Base-by-base conservation (phyloP, 345 rosid genomes). In the Anacardium occidentale region DNA sequence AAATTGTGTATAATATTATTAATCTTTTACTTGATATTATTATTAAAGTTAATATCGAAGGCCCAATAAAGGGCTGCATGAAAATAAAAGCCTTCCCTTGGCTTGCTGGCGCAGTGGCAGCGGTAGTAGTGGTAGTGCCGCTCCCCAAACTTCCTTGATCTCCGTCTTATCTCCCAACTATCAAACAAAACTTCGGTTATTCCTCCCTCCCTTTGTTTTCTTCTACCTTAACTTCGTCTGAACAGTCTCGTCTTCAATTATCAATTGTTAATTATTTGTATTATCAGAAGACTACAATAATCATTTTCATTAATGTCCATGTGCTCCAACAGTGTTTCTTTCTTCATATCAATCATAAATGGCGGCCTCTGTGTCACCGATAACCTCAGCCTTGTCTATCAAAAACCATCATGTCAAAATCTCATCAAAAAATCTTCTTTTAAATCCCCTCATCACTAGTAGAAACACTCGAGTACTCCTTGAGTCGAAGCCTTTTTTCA, bases 311-410 rank as follows among this genome's bases (percentile, higher is more conserved):
- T 37, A 6, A 37, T 37, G 42, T 37, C 7, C 42, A 37, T 34
- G 37, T 34, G 37, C 37, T 34, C 37, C 37, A 34, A 34, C 42
- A 8, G 10, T 37, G 7, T 37, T 37, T 37, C 42, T 37, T 37
- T 5, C 42, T 37, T 37, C 9, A 5, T 37, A 8, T 9, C 7
- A 37, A 6, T 7, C 42, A 37, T 7, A 37, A 37, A 37, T 88
- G 95, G 85, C 88, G 56, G 81, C 89, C 61, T 77, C 81, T 18
- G 59, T 76, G 17, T 78, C 80, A 25, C 73, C 80, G 24, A 61
- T 74, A 59, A 60, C 82, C 24, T 68, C 72, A 13, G 44, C 85
- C 9, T 62, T 83, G 45, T 76, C 74, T 58, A 71, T 77, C 18
- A 70, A 24, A 64, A 82, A 76, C 70, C 57, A 85, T 76, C 80